Evolutionary conservation across 148 eudicot genomes (phyloP).

Genomic region (Camellia lanceoleosa): DNA sequence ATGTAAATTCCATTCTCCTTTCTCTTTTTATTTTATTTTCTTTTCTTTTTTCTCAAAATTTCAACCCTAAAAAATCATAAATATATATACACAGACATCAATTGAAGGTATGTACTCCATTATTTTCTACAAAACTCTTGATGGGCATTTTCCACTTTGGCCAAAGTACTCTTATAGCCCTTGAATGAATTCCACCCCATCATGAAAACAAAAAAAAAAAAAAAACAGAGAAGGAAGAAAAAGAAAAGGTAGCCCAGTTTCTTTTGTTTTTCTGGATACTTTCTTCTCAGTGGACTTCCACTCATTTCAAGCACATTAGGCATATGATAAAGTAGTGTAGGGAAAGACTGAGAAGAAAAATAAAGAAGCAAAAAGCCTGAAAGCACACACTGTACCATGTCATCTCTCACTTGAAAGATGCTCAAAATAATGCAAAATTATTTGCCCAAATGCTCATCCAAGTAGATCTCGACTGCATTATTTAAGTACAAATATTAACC

Average conservation of each 20-base stretch:
- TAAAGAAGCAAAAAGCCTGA: background rate
- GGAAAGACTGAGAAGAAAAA: background rate
- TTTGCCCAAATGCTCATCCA: background rate
- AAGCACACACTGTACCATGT: background rate
- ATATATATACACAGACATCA: background rate
- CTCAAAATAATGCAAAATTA: slow-evolving; percentile 4
- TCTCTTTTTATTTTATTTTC: background rate
- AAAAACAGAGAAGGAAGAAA: no score
- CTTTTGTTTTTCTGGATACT: background rate
- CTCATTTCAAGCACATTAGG: background rate
- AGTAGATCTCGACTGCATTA: slow-evolving; percentile 1
- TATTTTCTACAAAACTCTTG: background rate
- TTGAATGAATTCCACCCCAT: background rate
- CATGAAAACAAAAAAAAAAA: background rate
- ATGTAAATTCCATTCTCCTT: no score
- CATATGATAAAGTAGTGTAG: background rate
- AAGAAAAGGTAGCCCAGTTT: background rate
- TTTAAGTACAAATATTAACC: background rate
- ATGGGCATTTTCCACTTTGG: background rate
- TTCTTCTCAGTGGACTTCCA: background rate
- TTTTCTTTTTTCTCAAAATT: background rate
- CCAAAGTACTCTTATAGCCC: background rate
- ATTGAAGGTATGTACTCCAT: background rate
- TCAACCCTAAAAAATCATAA: background rate
- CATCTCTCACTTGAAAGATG: background rate